phyloP scores from a whole-genome alignment of 805 yeast genomes.

The Candida loeiensis region DNA sequence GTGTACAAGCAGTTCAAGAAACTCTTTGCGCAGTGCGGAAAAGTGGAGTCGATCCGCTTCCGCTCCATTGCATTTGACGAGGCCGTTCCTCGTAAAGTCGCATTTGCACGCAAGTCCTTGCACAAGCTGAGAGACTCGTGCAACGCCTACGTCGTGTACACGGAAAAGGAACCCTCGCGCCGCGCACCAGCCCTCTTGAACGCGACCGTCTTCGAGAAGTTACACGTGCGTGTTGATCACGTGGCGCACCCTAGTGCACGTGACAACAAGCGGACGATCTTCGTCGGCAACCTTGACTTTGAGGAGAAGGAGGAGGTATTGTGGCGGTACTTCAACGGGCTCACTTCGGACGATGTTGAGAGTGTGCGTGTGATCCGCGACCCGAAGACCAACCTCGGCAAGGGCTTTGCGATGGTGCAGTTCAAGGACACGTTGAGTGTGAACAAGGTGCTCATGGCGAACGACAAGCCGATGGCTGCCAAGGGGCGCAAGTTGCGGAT shows the following conservation, averaged over 20 bases:
- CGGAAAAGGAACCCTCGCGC: constrained; percentile 46
- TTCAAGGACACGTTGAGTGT: constrained; percentile 72
- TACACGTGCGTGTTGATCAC: constrained; percentile 87
- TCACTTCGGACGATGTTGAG: constrained; percentile 56
- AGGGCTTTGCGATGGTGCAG: constrained; percentile 96
- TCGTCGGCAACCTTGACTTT: constrained; percentile 91
- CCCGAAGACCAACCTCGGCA: constrained; percentile 89
- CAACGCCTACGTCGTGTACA: constrained; percentile 85
- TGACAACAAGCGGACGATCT: constrained; percentile 78
- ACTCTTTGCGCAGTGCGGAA: constrained; percentile 51
- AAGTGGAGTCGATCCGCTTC: constrained; percentile 76
- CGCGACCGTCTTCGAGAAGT: constrained; percentile 61
- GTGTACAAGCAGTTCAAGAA: constrained; percentile 61
- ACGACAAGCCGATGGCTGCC: constrained; percentile 55
- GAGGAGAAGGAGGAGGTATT: constrained; percentile 87
- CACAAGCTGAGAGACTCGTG: constrained; percentile 76
- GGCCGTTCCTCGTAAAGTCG: constrained; percentile 86
- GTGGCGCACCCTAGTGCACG: constrained; percentile 88
- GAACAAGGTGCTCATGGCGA: constrained; percentile 72
- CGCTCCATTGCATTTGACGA: constrained; percentile 89
- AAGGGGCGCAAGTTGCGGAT: constrained; percentile 68
- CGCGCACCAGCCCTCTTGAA: constrained; percentile 53
- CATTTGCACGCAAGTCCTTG: constrained; percentile 74
- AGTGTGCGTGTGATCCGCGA: constrained; percentile 90
- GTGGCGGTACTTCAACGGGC: constrained; percentile 70